Percentiles rank a stretch among this genome's conserved stretches.
These are phyloP conservation scores for Amaranthus cruentus DNA, from an alignment of 148 eudicot genomes.

Conservation along the genomic window DNA sequence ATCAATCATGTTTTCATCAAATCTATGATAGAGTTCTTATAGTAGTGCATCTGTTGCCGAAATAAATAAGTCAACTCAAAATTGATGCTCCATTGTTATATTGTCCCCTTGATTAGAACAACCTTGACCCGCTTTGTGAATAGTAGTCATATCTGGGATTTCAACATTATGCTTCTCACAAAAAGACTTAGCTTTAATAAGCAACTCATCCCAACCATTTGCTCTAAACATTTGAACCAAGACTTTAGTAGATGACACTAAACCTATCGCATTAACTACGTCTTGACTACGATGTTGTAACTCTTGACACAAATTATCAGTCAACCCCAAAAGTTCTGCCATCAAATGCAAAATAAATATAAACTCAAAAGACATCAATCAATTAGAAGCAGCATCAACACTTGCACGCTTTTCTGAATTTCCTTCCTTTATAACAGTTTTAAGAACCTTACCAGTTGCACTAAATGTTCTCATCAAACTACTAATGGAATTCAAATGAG, in stretches of 20 bases:
- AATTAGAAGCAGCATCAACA: neutral
- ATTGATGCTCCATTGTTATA: no score
- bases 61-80: no score
- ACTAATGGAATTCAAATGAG: neutral
- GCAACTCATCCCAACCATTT: neutral
- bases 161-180: no score
- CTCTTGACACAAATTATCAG: neutral
- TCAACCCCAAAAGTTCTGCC: neutral
- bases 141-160: no score
- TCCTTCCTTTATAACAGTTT: neutral
- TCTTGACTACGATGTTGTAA: neutral
- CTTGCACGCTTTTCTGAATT: neutral
- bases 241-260: neutral
- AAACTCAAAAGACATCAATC: neutral
- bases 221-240: neutral
- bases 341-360: neutral
- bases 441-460: neutral
- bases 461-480: neutral
- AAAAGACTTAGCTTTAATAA: no score
- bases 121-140: no score
- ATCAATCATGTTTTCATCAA: no score
- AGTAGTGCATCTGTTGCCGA: no score
- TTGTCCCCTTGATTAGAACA: no score
- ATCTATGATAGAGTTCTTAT: no score
- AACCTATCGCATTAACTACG: neutral